phyloP scores from a whole-genome alignment of 225 moss, liverwort and hornwort genomes.

The Ulota crispa region DNA sequence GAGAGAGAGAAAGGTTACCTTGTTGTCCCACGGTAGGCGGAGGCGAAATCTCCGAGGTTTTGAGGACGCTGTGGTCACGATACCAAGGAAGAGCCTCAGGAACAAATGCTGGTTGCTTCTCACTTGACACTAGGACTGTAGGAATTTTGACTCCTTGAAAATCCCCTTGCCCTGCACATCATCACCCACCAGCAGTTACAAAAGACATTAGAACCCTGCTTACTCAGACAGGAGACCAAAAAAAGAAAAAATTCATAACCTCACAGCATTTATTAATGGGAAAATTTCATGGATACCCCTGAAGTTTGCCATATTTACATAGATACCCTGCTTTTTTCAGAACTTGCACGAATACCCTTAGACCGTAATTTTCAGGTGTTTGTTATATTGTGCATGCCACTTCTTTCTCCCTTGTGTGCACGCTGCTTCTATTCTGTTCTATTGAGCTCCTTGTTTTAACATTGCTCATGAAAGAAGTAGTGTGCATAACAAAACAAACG shows the following conservation, averaged over 20 bases:
- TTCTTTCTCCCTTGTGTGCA: too few relatives aligned
- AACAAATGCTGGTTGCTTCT: conserved; percentile 47
- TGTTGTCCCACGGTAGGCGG: conserved; percentile 43
- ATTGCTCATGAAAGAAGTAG: too few relatives aligned
- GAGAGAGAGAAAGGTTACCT: conserved; percentile 20
- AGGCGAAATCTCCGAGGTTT: conserved; percentile 53
- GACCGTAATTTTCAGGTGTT: too few relatives aligned
- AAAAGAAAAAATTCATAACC: neutral
- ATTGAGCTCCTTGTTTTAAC: too few relatives aligned
- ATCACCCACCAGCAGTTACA: conserved; percentile 10
- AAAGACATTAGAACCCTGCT: conserved; percentile 8
- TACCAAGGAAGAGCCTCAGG: conserved; percentile 64
- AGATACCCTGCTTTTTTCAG: too few relatives aligned
- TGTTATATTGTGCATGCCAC: too few relatives aligned
- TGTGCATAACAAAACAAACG: too few relatives aligned
- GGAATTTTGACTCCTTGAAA: conserved; percentile 32
- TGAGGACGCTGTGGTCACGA: conserved; percentile 48
- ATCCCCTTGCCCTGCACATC: conserved; percentile 42
- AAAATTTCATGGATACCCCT: too few relatives aligned
- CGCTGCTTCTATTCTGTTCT: too few relatives aligned
- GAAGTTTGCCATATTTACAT: too few relatives aligned
- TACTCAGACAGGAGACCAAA: neutral
- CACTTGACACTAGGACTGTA: conserved; percentile 29
- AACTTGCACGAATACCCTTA: too few relatives aligned
- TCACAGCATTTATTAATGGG: neutral